Conservation (phyloP, 139 green algal species). For the Gonium pectorale region DNA sequence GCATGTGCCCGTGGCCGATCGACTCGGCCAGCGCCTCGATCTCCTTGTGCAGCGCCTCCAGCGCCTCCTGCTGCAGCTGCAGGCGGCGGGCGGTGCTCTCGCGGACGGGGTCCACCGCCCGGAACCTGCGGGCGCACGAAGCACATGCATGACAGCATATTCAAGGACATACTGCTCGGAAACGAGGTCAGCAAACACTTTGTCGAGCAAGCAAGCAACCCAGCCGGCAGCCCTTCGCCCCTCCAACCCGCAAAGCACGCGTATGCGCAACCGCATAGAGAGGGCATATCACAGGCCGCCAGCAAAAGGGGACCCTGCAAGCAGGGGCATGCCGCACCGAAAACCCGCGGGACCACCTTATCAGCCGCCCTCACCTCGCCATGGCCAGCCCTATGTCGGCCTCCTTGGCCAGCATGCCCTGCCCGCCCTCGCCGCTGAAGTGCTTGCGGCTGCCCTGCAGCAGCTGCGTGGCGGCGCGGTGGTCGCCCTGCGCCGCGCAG, state of each 20-base stretch:
- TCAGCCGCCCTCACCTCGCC: constrained; percentile 50
- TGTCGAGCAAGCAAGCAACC: too few relatives aligned
- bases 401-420: constrained; percentile 58
- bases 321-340: too few relatives aligned
- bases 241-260: too few relatives aligned
- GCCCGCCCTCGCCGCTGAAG: constrained; percentile 35
- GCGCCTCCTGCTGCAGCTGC: constrained; percentile 1
- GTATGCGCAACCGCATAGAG: too few relatives aligned
- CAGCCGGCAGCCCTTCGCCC: too few relatives aligned
- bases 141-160: too few relatives aligned
- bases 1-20: constrained; percentile 47
- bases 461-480: constrained; percentile 59
- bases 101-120: constrained; percentile 37
- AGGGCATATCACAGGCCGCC: too few relatives aligned
- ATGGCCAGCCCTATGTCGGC: constrained; percentile 68
- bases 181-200: too few relatives aligned
- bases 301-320: too few relatives aligned
- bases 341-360: not conserved
- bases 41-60: constrained; percentile 25
- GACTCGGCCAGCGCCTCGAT: constrained; percentile 47
- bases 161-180: too few relatives aligned
- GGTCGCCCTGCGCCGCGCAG: constrained; percentile 62
- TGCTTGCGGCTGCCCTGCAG: constrained; percentile 48
- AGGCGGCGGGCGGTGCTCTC: not conserved
- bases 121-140: constrained; percentile 47